phyloP scores from a whole-genome alignment of 805 yeast genomes.

The Schizosaccharomyces lindneri region DNA sequence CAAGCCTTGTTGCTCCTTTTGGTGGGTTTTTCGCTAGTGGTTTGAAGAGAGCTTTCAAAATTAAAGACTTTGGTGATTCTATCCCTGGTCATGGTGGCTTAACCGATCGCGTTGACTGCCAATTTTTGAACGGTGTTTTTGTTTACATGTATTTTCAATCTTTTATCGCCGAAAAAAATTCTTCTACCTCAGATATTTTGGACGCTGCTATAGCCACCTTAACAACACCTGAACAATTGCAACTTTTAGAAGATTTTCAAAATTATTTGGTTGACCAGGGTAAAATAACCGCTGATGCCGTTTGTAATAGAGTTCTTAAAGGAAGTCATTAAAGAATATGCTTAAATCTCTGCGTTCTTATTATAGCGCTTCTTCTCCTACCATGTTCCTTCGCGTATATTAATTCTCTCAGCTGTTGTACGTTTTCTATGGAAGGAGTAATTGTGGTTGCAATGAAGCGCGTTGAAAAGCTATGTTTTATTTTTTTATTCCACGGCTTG shows the following conservation, averaged over 20 bases:
- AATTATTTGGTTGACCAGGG: constrained; percentile 22
- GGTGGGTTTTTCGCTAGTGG: constrained; percentile 98
- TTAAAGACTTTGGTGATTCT: constrained; percentile 92
- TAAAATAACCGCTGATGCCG: neutral
- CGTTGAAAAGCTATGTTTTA: no score
- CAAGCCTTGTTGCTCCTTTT: constrained; percentile 90
- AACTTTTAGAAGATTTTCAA: constrained; percentile 33
- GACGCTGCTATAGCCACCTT: constrained; percentile 55
- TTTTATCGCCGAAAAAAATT: constrained; percentile 36
- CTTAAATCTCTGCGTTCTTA: neutral
- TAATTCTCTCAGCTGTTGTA: no score
- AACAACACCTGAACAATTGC: constrained; percentile 36
- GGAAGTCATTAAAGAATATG: neutral
- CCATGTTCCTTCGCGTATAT: no score
- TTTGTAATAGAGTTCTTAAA: neutral
- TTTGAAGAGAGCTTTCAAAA: constrained; percentile 84
- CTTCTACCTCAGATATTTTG: constrained; percentile 44
- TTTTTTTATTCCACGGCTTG: no score
- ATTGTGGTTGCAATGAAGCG: no score
- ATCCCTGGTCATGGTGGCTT: constrained; percentile 98
- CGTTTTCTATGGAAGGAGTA: no score
- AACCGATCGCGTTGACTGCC: constrained; percentile 93
- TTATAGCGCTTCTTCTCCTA: neutral
- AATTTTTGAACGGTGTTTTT: constrained; percentile 91
- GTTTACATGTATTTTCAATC: constrained; percentile 81